Evolutionary conservation across 441 rosid species (phyloP).

Genomic region (Corymbia calophylla): DNA sequence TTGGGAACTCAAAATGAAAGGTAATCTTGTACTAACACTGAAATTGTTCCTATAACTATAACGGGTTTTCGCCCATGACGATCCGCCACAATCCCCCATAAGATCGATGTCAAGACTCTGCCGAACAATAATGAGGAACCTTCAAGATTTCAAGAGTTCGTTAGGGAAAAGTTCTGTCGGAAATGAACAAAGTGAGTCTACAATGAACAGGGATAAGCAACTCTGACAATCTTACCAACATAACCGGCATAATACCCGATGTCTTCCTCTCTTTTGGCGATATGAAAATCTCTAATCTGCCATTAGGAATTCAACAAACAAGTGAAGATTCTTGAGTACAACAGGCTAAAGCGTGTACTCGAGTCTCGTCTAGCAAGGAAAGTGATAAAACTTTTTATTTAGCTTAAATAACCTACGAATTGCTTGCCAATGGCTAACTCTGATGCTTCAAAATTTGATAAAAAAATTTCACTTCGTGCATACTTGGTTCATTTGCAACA

Average conservation of each 20-base stretch:
- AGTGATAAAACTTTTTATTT: not conserved
- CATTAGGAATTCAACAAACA: not conserved
- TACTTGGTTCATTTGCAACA: not conserved
- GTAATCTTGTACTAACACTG: not conserved
- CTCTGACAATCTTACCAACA: not conserved
- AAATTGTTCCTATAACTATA: not conserved
- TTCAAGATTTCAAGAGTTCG: not conserved
- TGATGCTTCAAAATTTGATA: not conserved
- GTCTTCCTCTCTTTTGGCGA: conserved; percentile 10
- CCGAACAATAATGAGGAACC: conserved; percentile 8
- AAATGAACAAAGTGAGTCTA: not conserved
- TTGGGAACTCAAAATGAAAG: not conserved
- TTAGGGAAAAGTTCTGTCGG: not conserved
- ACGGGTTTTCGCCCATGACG: not conserved
- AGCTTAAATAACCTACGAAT: not conserved
- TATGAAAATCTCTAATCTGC: conserved; percentile 11
- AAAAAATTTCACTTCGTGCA: not conserved
- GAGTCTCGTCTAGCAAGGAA: not conserved
- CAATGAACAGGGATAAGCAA: not conserved
- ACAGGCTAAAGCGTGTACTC: not conserved
- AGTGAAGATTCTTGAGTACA: not conserved
- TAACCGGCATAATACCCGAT: conserved; percentile 7
- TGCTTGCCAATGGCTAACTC: not conserved
- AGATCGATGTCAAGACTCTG: conserved; percentile 6
- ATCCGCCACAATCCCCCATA: conserved; percentile 5